Base-by-base conservation (phyloP, 192 early-diverging fungal species). In the Coemansia umbellata region DNA sequence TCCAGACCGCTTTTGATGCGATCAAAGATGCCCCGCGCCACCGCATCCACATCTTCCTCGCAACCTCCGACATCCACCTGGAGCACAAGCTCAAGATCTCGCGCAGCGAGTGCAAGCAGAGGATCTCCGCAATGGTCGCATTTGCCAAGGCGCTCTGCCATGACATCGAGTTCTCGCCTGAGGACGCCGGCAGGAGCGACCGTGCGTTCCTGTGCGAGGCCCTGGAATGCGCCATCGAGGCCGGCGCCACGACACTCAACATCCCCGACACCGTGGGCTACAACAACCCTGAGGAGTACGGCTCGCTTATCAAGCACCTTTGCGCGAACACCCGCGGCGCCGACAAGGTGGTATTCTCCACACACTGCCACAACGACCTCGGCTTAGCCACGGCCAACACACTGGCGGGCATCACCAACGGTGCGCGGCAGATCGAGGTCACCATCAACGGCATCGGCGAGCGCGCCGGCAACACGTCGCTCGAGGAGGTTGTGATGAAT, bases 201-300 rank as follows among this genome's bases (percentile, higher is more conserved):
- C 81, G 66, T n/a, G 89, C 84, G 21, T 98, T 98, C 58, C 64
- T 98, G 65, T 89, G 87, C 72, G 55, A 83, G 55, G 87, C 95
- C 10, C 73, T 98, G 18, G 81, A 75, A 4, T 82, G 81, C 31
- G 91, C 95, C 28, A 89, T 93, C 52, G 80, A 81, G 53, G 93
- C 93, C 9, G 95, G 95, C 31, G 95, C 93, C 11, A 91, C 89
- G 1, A 98, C 94, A 5, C 69, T 98, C 43, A 98, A 98, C 68
- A 95, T 98, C 50, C 93, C 95, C n/a, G 95, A 98, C 62, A 98
- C 95, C 0, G 95, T 98, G 21, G 95, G 95, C 0, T 96, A 96
- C 80, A 94, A 89, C 63, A 89, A 80, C 17, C 95, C 95, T 6
- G 80, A 85, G 37, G 87, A 98, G 74, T 95, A 92, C 66, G 95